phyloP scores from a whole-genome alignment of 164 flowering plant genomes.

The Piper longum region DNA sequence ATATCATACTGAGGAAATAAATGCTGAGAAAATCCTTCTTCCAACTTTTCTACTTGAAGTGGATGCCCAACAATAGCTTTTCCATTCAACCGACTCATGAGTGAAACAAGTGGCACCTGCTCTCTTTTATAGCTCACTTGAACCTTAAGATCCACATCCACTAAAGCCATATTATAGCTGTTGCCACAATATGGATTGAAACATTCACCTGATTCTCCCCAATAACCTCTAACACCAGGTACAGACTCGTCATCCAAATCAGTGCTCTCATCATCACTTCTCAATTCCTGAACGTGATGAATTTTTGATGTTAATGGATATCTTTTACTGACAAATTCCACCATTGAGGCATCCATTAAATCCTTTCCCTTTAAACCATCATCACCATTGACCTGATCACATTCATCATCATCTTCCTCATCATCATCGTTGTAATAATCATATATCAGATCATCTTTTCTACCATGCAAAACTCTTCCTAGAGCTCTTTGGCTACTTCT shows the following conservation, averaged over 20 bases:
- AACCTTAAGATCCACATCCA: conserved; percentile 73
- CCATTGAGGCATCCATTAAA: conserved; percentile 9
- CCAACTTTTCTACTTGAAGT: conserved; percentile 44
- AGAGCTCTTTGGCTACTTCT: conserved; percentile 11
- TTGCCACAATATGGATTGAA: conserved; percentile 31
- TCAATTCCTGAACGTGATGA: conserved; percentile 17
- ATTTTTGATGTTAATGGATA: conserved; percentile 17
- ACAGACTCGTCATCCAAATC: conserved; percentile 36
- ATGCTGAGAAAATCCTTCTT: conserved; percentile 37
- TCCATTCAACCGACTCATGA: conserved; percentile 68
- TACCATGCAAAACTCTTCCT: conserved; percentile 14
- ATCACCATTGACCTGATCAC: conserved; percentile 10
- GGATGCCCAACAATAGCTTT: conserved; percentile 85
- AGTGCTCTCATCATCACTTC: conserved; percentile 5
- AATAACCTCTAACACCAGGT: conserved; percentile 27
- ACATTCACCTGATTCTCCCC: conserved; percentile 32
- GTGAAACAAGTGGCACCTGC: conserved; percentile 68
- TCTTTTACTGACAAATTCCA: conserved; percentile 18
- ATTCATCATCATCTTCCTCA: conserved; percentile 17
- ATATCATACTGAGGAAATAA: conserved; percentile 8
- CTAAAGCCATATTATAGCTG: conserved; percentile 25
- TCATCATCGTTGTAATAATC: conserved; percentile 5
- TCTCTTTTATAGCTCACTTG: conserved; percentile 49
- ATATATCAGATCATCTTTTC: conserved; percentile 15
- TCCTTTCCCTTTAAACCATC: conserved; percentile 19